phyloP scores from a whole-genome alignment of 2,329 filamentous ascomycete genomes.

The Aphanoascus verrucosus region DNA sequence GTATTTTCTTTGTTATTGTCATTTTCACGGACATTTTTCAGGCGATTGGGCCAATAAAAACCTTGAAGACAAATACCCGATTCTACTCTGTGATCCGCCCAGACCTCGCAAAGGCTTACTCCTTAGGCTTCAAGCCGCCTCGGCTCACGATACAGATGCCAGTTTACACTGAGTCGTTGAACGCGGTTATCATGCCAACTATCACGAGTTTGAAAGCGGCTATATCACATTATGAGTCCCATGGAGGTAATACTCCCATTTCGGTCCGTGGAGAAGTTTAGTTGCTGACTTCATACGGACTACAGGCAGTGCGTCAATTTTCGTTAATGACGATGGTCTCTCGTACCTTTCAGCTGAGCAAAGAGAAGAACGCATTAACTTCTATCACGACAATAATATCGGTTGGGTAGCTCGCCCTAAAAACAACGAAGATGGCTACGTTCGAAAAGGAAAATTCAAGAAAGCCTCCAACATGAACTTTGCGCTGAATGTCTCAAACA shows the following conservation, averaged over 20 bases:
- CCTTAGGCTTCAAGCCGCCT: constrained; percentile 24
- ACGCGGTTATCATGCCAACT: constrained; percentile 52
- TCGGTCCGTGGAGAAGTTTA: background rate
- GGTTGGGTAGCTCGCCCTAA: constrained; percentile 42
- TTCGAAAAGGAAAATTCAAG: constrained; percentile 56
- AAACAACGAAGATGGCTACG: constrained; percentile 42
- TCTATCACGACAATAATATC: constrained; percentile 42
- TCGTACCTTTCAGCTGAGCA: constrained; percentile 34
- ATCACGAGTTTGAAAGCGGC: constrained; percentile 47
- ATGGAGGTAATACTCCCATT: constrained; percentile 25
- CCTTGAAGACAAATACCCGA: constrained; percentile 36
- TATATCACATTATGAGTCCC: constrained; percentile 48
- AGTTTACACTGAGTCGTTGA: constrained; percentile 75
- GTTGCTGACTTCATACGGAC: background rate
- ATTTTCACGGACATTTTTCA: constrained; percentile 42
- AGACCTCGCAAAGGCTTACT: constrained; percentile 16
- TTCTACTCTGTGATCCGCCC: constrained; percentile 32
- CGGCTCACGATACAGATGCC: constrained; percentile 67
- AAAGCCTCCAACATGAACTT: constrained; percentile 71
- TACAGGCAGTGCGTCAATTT: constrained; percentile 28
- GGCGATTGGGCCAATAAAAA: constrained; percentile 42
- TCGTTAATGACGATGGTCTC: constrained; percentile 34
- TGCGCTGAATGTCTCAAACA: constrained; percentile 50
- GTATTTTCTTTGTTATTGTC: constrained; percentile 43
- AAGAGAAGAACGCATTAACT: constrained; percentile 36